Evolutionary conservation across 306 rosid species (phyloP), one percentile per base, ranked within the genome.

Genomic region (Lathyrus tuberosus): DNA sequence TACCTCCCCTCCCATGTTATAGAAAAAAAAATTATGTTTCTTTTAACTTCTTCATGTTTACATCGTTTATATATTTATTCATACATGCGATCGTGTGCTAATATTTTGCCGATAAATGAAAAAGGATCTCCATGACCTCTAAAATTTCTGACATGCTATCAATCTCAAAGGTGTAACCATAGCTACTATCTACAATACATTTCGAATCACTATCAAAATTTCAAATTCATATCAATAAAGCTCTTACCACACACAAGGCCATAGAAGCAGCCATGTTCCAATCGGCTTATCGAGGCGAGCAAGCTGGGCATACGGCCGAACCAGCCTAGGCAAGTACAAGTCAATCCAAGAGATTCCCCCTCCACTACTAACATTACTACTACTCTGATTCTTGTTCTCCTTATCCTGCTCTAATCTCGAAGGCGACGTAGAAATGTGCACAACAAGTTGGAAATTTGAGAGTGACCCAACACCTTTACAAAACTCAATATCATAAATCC

Each of bases 251-350:
- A 94, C 74, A 79, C 95, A 94, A 47, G 97, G 98, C 98, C 95
- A 94, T 57, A 91, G 87, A 66, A 94, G 97, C 57, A 94, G 70
- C 98, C 97, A 94, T 30, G 95, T 90, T 59, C 98, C 97, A 72
- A 94, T 90, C 38, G 97, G 98, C 75, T 86, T 91, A 75, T 94
- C 96, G 5, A 90, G 96, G 65, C 97, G 98, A 47, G 98, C 97
- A 17, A 94, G 92, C 16, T 65, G 84, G 14, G 97, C 98, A 82
- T 84, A 94, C 40, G 97, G 96, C 56, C 74, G 92, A 73, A 72
- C 75, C 42, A 67, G 74, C 70, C 61, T 75, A n/a, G 90, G 95
- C 86, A 90, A 82, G 69, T 83, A 87, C 70, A 59, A 74, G 46
- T 83, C 86, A 65, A 94, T 82, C 98, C 98, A 88, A 71, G 91